Evolutionary conservation across 208 protist species (phyloP), one percentile per base, ranked within the genome.

Genomic region (Leishmania braziliensis): DNA sequence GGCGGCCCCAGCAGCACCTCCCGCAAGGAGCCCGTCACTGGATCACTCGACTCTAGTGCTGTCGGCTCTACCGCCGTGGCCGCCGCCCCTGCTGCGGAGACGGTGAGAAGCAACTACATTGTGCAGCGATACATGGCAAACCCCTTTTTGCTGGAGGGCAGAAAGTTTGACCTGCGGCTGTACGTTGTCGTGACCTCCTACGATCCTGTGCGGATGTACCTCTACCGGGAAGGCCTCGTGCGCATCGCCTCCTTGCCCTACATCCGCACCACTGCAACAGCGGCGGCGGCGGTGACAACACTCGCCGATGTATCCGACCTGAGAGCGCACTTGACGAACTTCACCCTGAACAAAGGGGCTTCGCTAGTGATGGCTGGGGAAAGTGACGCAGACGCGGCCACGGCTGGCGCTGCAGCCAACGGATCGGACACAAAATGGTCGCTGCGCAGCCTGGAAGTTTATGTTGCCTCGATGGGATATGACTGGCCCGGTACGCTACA

Each of bases 141-240:
- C 63, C 95, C 97, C 14, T 89, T 95, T 33, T 77, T 98, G 23
- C 77, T 98, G 69, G 78, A 96, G 33, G 94, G 95, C 6, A 95
- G 97, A 86, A 98, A 98, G 86, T 98, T 98, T 76, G 97, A 98
- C 77, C 87, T 98, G 36, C 95, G 97, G 5, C 80, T 98, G 9
- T 98, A 98, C 84, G 94, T 97, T 16, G 86, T 96, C 46, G 92
- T 98, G 68, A 98, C 97, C 9, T 93, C 86, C 29, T 96, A 92
- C 81, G 80, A 86, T 60, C 97, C 97, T 18, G 81, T 98, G 18
- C 88, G 92, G 2, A 51, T 92, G 16, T 98, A 98, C 71, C 65
- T 98, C 0, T 98, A 95, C 82, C 33, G 85, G 23, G 96, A 99
- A 76, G 97, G 96, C 0, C 85, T 98, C 12, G 96, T 97, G 48